Percentiles rank a stretch among this genome's conserved stretches.
Conservation (phyloP, 352 stramenopile species). For the Hyaloperonospora brassicae region DNA sequence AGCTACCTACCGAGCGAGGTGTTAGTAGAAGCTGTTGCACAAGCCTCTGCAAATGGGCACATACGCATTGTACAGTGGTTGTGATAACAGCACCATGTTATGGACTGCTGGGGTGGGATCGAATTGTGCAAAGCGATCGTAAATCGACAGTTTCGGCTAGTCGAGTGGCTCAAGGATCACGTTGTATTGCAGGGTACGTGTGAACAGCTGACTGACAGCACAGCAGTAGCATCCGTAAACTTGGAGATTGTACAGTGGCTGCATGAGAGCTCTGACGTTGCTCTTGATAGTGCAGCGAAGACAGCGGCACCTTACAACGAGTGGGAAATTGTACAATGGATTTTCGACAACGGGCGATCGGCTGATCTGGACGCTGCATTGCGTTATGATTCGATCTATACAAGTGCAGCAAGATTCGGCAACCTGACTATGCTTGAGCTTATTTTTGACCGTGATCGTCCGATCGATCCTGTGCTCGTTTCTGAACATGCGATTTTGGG, state of each 20-base stretch:
- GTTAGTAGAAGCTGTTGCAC: slow-evolving; percentile 17
- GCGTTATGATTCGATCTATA: slow-evolving; percentile 24
- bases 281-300: slow-evolving; percentile 21
- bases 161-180: slow-evolving; percentile 23
- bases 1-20: slow-evolving; percentile 15
- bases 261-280: slow-evolving; percentile 12
- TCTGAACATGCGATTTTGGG: too few species aligned
- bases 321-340: slow-evolving; percentile 17
- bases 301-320: slow-evolving; percentile 19
- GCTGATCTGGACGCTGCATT: slow-evolving; percentile 9
- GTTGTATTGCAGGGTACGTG: slow-evolving; percentile 14
- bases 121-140: slow-evolving; percentile 26
- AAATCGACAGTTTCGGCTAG: slow-evolving; percentile 17
- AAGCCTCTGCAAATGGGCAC: slow-evolving; percentile 20
- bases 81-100: slow-evolving; percentile 15
- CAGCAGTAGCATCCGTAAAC: slow-evolving; percentile 18
- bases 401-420: slow-evolving; percentile 42
- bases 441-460: too few species aligned
- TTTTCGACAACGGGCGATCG: slow-evolving; percentile 10
- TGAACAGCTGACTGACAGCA: slow-evolving; percentile 25
- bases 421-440: slow-evolving; percentile 11
- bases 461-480: too few species aligned
- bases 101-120: slow-evolving; percentile 22
- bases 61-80: slow-evolving; percentile 14
- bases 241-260: slow-evolving; percentile 20